A percentile compares a stretch with the other conserved stretches of the same genome.
phyloP scores from a whole-genome alignment of 2,329 filamentous ascomycete species.

The Diaporthe citrichinensis region DNA sequence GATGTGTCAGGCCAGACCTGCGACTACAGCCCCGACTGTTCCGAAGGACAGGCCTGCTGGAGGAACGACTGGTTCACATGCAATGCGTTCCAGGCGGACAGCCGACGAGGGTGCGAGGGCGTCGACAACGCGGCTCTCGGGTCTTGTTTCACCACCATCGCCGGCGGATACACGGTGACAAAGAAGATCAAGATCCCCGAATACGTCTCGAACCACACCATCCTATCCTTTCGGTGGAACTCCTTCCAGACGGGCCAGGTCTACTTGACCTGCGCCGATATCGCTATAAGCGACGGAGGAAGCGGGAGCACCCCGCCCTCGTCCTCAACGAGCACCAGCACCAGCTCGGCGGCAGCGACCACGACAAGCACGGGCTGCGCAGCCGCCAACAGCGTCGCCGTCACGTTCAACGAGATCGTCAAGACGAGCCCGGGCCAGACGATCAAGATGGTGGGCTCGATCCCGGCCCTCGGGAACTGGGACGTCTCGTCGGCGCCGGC shows the following conservation, averaged over 20 bases:
- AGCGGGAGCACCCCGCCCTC: constrained; percentile 38
- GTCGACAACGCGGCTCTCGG: constrained; percentile 59
- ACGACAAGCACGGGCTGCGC: constrained; percentile 49
- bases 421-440: constrained; percentile 63
- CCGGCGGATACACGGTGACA: constrained; percentile 66
- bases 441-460: constrained; percentile 62
- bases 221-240: constrained; percentile 68
- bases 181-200: constrained; percentile 66
- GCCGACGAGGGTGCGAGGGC: constrained; percentile 58
- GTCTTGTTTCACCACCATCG: constrained; percentile 66
- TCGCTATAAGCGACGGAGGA: constrained; percentile 55
- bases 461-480: constrained; percentile 66
- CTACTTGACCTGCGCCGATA: constrained; percentile 67
- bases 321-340: constrained; percentile 40
- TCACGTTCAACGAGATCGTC: constrained; percentile 58
- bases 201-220: constrained; percentile 63
- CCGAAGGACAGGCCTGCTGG: constrained; percentile 58
- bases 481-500: constrained; percentile 60
- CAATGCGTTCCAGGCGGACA: constrained; percentile 57
- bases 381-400: constrained; percentile 53
- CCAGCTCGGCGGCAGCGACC: constrained; percentile 42
- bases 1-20: constrained; percentile 65
- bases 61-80: constrained; percentile 70
- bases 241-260: constrained; percentile 68
- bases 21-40: constrained; percentile 63